Evolutionary conservation across 116 monocot genomes (phyloP), one percentile per base, ranked within the genome.

Genomic region (Posidonia oceanica): DNA sequence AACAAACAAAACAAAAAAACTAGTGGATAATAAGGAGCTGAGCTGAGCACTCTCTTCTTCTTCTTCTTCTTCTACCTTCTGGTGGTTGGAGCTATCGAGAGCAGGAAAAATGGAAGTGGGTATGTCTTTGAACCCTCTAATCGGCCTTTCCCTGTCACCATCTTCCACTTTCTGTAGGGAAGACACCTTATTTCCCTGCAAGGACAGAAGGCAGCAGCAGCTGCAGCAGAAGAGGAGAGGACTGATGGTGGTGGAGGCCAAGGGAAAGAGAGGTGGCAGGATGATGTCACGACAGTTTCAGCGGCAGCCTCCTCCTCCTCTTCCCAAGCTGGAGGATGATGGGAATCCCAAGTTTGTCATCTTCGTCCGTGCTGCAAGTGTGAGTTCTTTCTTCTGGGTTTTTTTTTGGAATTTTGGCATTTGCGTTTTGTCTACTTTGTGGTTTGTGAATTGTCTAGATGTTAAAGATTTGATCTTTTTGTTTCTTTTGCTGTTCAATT

Each of bases 341-440:
- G 94, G 94, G 54, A 88, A 95, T 70, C 94, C 94, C 37, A 74
- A 75, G 18, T 95, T 95, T 69, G 88, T 91, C 69, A 80, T 95
- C 77, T 95, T 95, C 75, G 84, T 95, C 75, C 85, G 94, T 18
- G 83, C 85, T 48, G 71, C 91, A 60, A 83, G 82, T 60, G 94
- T 95, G 62, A 66, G 39, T 64, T 6, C 37, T 71, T 57, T 20
- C 61, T 37, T 58, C 10, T 29, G 17, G 12, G 38, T 39, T 61
- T 13, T 23, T n/a, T 5, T 37, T 22, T 39, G 13, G 15, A n/a
- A 20, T 52, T 3, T 23, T 21, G 4, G 14, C 23, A 12, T 36
- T 10, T 10, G 48, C 5, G 48, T 48, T 6, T 48, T 48, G 48
- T 48, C 48, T 48, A 2, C 12, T 48, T 48, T 48, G 12, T 12